These are phyloP conservation scores for Annulohypoxylon stygium DNA, from an alignment of 495 filamentous ascomycete genomes.

Conservation along the genomic window DNA sequence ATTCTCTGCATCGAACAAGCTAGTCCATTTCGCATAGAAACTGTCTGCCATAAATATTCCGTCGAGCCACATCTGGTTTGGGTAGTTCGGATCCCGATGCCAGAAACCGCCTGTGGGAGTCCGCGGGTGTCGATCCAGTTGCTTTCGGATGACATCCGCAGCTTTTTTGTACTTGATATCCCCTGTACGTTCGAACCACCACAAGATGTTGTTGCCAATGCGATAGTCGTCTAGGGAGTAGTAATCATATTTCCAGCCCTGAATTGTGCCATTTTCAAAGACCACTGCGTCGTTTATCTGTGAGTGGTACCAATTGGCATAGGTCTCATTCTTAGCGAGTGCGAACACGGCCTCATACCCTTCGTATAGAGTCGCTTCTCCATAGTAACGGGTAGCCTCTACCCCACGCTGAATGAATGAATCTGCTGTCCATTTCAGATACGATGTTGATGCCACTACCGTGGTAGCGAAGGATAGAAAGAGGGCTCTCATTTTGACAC, in stretches of 20 bases:
- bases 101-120: conserved; percentile 67
- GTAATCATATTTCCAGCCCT: conserved; percentile 55
- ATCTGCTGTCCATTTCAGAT: conserved; percentile 62
- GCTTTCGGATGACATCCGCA: conserved; percentile 59
- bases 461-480: conserved; percentile 34
- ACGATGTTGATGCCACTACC: conserved; percentile 43
- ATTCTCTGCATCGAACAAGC: conserved; percentile 56
- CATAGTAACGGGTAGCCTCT: conserved; percentile 52
- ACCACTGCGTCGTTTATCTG: conserved; percentile 58
- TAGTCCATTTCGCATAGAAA: conserved; percentile 64
- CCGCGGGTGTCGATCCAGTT: conserved; percentile 61
- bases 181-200: conserved; percentile 56
- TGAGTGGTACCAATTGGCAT: conserved; percentile 50
- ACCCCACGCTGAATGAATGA: conserved; percentile 63
- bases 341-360: conserved; percentile 56
- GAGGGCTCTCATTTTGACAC: conserved; percentile 23
- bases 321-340: conserved; percentile 50
- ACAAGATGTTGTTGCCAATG: conserved; percentile 62
- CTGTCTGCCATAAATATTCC: conserved; percentile 67
- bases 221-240: conserved; percentile 66
- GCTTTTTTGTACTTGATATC: conserved; percentile 56
- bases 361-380: conserved; percentile 56
- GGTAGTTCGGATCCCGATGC: conserved; percentile 64
- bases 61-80: conserved; percentile 70
- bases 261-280: conserved; percentile 54